Evolutionary conservation across 305 asterid genomes (phyloP), one percentile per base, ranked within the genome.

Genomic region (Plantago rigida): DNA sequence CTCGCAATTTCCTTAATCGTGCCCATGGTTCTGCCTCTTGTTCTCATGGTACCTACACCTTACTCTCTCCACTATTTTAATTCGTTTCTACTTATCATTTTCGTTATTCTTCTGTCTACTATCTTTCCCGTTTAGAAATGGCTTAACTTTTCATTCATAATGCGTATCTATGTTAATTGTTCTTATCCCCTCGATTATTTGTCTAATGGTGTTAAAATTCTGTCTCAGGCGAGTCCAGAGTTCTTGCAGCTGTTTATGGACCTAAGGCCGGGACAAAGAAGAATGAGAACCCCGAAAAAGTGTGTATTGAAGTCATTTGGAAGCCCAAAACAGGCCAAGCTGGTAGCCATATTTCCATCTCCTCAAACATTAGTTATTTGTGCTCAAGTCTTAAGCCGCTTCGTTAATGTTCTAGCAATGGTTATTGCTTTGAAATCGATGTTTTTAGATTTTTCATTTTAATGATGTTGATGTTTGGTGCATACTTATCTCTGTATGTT

Each of bases 21-120:
- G 88, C 96, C 64, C 95, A 85, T 75, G 97, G 97, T 67, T 90
- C 96, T 66, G 97, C 88, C 7, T 85, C 82, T 55, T 90, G 96
- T 76, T 84, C 94, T 64, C 95, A 90, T 65, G 97, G 97, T 90
- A 66, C 64, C 48, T 0, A 17, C 19, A 17, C 19, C 19, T 17
- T 17, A 17, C 19, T 17, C 19, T 17, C 19, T 17, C 19, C 19
- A 17, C 19, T 17, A 17, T 17, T 17, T 17, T 17, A 17, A 17
- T 0, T 17, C 19, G 19, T 17, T 17, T 17, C 19, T 17, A 0
- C 19, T 17, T 17, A 17, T 17, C 19, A 17, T 17, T 17, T 17
- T 17, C 19, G 19, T 17, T 17, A 17, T 17, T 14, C 19, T 49
- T 34, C 28, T 31, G 9, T 5, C n/a, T 13, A 3, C 26, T 22